Base-by-base conservation (phyloP, 352 stramenopile species). In the Stephanocyclus meneghinianus region DNA sequence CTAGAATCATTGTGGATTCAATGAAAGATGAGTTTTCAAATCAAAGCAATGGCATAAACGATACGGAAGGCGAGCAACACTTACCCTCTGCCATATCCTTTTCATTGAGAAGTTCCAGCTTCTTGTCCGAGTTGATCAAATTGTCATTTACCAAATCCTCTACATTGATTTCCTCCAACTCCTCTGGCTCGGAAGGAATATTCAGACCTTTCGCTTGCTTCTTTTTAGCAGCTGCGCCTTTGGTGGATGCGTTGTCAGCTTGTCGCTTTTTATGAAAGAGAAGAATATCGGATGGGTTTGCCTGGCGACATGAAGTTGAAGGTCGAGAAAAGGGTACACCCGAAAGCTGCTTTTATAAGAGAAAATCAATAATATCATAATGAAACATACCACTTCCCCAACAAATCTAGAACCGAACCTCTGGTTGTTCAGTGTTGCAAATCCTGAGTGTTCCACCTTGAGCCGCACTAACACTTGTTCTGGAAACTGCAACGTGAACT, bases 211-310 rank as follows among this genome's bases (percentile, higher is more conserved):
- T 64, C 47, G 63, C 50, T 16, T 35, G 18, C 13, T 42, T 53
- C 26, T 71, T 84, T 7, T 40, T 63, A 7, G 40, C 45, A 18
- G 59, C 60, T 29, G 16, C 45, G 6, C 71, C 80, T 67, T 76
- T 84, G 11, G 18, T 48, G 1, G 35, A 59, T 16, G 71, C 47
- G 57, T 37, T 51, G n/a, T 71, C 63, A 42, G 74, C 60, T 45
- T 86, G 90, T n/a, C 84, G 77, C 26, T 83, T 80, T 26, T 81
- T 76, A 66, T 90, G 78, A 68, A 95, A 95, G 9, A 95, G 80
- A 13, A 96, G 78, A 61, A 96, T 92, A 55, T 94, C 89, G 10
- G 83, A 76, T 13, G 90, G 87, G 85, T 96, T 95, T n/a, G 90
- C 91, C 53, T 85, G 47, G 5, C 11, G 47, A 59, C 13, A 10